These are phyloP conservation scores for Pyrus pyrifolia DNA, from an alignment of 306 rosid species.

Conservation along the genomic window DNA sequence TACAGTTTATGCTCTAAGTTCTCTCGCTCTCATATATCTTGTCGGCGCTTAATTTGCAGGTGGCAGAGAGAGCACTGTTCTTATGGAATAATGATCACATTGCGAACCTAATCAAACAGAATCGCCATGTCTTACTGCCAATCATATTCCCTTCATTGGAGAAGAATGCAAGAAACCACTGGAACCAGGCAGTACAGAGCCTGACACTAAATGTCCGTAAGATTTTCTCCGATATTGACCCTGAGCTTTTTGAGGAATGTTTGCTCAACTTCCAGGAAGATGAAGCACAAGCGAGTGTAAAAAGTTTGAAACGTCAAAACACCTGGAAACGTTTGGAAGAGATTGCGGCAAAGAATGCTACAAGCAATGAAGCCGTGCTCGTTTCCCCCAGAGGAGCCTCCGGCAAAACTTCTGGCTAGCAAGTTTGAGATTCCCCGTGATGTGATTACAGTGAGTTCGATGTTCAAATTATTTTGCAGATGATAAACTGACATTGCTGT, in stretches of 20 bases:
- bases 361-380: constrained; percentile 69
- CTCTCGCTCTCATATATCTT: background rate
- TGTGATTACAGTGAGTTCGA: constrained; percentile 10
- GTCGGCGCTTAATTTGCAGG: constrained; percentile 42
- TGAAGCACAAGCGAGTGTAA: constrained; percentile 51
- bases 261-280: constrained; percentile 61
- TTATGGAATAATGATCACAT: constrained; percentile 93
- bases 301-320: constrained; percentile 47
- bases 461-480: constrained; percentile 14
- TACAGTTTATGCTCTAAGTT: background rate
- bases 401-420: constrained; percentile 47
- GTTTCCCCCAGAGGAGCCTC: constrained; percentile 54
- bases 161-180: constrained; percentile 65
- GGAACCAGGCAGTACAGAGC: constrained; percentile 95
- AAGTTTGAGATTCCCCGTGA: background rate
- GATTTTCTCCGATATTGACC: constrained; percentile 69
- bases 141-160: constrained; percentile 80
- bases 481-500: constrained; percentile 6
- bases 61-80: constrained; percentile 94
- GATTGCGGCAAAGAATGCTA: constrained; percentile 67
- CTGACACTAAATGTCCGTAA: constrained; percentile 77
- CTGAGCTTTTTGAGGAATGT: constrained; percentile 75
- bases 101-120: constrained; percentile 72
- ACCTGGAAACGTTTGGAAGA: constrained; percentile 86
- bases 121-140: constrained; percentile 66